Evolutionary conservation across 805 yeast species (phyloP).

Genomic region (Wickerhamomyces xylosicus): DNA sequence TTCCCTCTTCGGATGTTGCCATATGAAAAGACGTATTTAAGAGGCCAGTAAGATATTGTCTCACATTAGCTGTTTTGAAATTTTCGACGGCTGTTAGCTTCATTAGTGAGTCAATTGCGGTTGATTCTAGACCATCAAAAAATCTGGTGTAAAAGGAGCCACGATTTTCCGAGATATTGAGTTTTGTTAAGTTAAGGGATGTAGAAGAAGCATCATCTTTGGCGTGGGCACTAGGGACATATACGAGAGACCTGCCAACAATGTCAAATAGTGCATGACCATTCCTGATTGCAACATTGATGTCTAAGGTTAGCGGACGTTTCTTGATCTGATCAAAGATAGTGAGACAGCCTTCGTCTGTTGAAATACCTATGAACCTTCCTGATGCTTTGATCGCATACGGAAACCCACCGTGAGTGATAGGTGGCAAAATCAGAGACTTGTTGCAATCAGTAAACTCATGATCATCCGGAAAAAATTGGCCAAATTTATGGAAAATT

Average conservation of each 20-base stretch:
- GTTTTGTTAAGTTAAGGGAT: conserved; percentile 3
- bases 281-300: conserved; percentile 16
- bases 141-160: conserved; percentile 20
- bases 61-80: conserved; percentile 2
- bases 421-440: conserved; percentile 19
- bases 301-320: conserved; percentile 10
- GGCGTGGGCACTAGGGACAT: conserved; percentile 18
- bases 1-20: not conserved
- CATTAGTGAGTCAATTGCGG: conserved; percentile 41
- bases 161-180: conserved; percentile 10
- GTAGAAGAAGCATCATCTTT: not conserved
- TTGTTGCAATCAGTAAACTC: not conserved
- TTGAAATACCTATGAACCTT: conserved; percentile 17
- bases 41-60: conserved; percentile 12
- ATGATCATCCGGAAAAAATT: conserved; percentile 7
- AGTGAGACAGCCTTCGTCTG: conserved; percentile 20
- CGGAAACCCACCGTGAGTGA: conserved; percentile 16
- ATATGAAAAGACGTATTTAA: conserved; percentile 2
- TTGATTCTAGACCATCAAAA: conserved; percentile 35
- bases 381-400: conserved; percentile 13
- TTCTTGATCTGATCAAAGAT: conserved; percentile 14
- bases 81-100: conserved; percentile 31
- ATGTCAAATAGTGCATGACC: conserved; percentile 33
- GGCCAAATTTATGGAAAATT: conserved; percentile 14
- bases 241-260: conserved; percentile 28